Percentiles rank a stretch among this genome's conserved stretches.
Evolutionary conservation across 192 early-diverging fungal species (phyloP).

Genomic region (Rhizoclosmatium globosum): DNA sequence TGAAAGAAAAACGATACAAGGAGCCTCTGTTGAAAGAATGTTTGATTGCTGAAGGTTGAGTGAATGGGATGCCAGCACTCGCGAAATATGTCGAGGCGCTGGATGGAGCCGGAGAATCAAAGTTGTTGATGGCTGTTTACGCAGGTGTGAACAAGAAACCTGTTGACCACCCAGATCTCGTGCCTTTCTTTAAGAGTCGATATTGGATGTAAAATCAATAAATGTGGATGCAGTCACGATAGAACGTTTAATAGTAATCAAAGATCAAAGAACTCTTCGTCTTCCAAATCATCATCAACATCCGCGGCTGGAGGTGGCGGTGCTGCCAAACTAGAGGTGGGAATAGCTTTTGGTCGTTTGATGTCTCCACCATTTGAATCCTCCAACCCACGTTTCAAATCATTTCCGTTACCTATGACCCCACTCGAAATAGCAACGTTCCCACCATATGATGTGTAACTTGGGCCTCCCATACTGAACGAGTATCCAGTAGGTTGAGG

Average conservation of each 20-base stretch:
- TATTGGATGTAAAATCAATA: constrained; percentile 52
- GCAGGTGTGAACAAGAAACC: constrained; percentile 58
- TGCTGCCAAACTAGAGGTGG: background rate
- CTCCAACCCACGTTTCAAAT: background rate
- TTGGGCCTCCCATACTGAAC: background rate
- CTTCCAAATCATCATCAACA: constrained; percentile 7
- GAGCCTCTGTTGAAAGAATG: constrained; percentile 45
- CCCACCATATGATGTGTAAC: background rate
- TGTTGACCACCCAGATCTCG: constrained; percentile 52
- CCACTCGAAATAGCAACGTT: background rate
- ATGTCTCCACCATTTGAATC: background rate
- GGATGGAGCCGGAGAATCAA: constrained; percentile 52
- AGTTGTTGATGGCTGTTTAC: constrained; percentile 56
- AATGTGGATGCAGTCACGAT: no score
- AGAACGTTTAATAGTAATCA: background rate
- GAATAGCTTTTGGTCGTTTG: background rate
- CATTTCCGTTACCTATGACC: background rate
- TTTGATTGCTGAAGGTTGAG: constrained; percentile 53
- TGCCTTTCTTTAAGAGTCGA: constrained; percentile 59
- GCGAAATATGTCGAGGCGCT: constrained; percentile 55
- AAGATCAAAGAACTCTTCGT: background rate
- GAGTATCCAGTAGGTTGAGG: background rate
- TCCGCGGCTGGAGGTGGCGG: background rate
- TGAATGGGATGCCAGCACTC: constrained; percentile 45
- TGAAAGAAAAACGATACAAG: constrained; percentile 58